phyloP scores from a whole-genome alignment of 1,284 basidiomycete genomes.

The Trichosporon sp. region DNA sequence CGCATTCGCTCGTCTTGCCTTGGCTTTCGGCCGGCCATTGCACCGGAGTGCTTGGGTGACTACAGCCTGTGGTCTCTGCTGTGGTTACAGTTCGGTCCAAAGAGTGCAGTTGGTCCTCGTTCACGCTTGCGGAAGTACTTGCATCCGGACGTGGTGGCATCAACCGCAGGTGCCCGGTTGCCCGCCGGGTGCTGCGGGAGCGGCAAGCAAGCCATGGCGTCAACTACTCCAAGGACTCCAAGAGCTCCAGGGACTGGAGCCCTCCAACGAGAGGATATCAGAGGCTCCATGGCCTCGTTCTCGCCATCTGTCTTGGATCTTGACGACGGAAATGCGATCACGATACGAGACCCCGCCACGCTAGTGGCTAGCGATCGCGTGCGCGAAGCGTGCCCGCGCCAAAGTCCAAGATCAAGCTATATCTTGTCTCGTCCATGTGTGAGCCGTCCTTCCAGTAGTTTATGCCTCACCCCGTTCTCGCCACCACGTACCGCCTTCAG shows the following conservation, averaged over 20 bases:
- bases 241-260: not conserved
- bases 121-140: not conserved
- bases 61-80: not conserved
- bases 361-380: not conserved
- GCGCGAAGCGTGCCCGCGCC: not conserved
- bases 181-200: no score
- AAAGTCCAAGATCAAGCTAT: not conserved
- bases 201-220: no score
- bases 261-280: no score
- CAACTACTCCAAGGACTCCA: no score
- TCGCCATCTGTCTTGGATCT: not conserved
- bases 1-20: not conserved
- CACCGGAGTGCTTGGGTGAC: not conserved
- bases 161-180: no score
- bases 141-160: no score
- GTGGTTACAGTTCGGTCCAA: not conserved
- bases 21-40: not conserved
- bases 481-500: not conserved
- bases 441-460: not conserved
- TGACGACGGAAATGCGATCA: not conserved
- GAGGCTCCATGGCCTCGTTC: not conserved
- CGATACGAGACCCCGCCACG: not conserved
- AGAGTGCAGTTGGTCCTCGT: not conserved
- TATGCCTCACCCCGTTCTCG: not conserved
- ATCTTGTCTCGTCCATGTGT: not conserved